A percentile compares a stretch with the other conserved stretches of the same genome.
phyloP scores from a whole-genome alignment of 441 rosid species.

The Pelargonium cotyledonis region DNA sequence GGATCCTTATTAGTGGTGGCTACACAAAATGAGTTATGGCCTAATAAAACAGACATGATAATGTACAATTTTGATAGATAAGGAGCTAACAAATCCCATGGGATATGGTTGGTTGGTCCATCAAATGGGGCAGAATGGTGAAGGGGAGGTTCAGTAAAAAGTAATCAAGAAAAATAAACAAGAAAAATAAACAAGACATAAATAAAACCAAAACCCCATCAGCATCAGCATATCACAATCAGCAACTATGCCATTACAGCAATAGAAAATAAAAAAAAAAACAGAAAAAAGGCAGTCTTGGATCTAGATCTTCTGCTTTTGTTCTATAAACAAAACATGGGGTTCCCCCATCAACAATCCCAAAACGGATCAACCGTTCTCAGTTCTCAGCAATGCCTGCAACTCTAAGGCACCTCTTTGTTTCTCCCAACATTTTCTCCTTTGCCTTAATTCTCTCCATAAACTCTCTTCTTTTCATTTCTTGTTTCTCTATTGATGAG shows the following conservation, averaged over 20 bases:
- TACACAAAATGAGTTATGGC: background rate
- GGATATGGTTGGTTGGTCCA: too few relatives aligned
- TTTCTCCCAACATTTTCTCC: too few relatives aligned
- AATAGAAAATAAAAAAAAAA: slow-evolving; percentile 17
- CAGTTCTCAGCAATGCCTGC: slow-evolving; percentile 51
- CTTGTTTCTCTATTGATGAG: slow-evolving; percentile 50
- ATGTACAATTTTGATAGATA: background rate
- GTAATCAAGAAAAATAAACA: too few relatives aligned
- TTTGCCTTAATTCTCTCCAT: slow-evolving; percentile 22
- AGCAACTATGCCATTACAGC: slow-evolving; percentile 18
- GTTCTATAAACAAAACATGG: slow-evolving; percentile 81
- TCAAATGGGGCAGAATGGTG: too few relatives aligned
- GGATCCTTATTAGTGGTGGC: background rate
- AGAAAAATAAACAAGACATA: background rate
- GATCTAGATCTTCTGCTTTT: slow-evolving; percentile 73
- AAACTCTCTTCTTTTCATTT: slow-evolving; percentile 36
- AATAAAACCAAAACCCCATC: slow-evolving; percentile 18
- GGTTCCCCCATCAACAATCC: slow-evolving; percentile 87
- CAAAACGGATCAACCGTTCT: slow-evolving; percentile 38
- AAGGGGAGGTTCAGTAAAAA: too few relatives aligned
- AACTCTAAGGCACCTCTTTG: slow-evolving; percentile 38
- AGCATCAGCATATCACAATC: slow-evolving; percentile 27
- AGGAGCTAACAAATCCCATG: too few relatives aligned
- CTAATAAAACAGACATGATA: slow-evolving; percentile 1
- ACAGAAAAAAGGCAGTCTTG: slow-evolving; percentile 29